phyloP scores from a whole-genome alignment of 352 stramenopile species.

The Globisporangium camurandrum region DNA sequence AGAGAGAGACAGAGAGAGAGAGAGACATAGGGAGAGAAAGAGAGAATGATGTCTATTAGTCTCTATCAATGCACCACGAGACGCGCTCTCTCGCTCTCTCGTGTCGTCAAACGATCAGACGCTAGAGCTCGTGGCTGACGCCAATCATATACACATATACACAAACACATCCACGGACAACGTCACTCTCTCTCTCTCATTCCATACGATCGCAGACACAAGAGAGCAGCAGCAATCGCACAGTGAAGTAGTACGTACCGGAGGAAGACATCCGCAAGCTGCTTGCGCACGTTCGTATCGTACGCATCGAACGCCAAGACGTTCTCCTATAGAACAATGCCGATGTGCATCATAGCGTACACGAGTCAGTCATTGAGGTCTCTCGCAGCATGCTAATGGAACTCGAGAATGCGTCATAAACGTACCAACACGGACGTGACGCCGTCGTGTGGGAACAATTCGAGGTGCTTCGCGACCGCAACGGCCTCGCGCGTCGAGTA shows the following conservation, averaged over 20 bases:
- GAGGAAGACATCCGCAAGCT: slow-evolving; percentile 76
- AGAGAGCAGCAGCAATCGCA: background rate
- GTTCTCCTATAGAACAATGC: slow-evolving; percentile 86
- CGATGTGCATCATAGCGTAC: background rate
- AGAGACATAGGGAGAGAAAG: too few species aligned
- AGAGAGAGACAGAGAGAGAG: background rate
- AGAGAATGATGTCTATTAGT: too few species aligned
- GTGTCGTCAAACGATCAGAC: too few species aligned
- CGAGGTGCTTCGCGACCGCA: slow-evolving; percentile 91
- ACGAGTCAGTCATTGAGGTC: background rate
- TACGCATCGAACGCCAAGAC: slow-evolving; percentile 93
- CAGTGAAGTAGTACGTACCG: slow-evolving; percentile 26
- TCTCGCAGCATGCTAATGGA: too few species aligned
- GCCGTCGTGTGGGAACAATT: slow-evolving; percentile 89
- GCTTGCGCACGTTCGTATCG: slow-evolving; percentile 59
- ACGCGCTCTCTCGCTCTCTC: too few species aligned
- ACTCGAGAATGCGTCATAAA: background rate
- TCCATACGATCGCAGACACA: too few species aligned
- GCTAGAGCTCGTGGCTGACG: slow-evolving; percentile 10
- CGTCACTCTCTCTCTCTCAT: too few species aligned
- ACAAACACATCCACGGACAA: slow-evolving; percentile 3
- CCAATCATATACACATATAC: slow-evolving; percentile 8
- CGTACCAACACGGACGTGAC: slow-evolving; percentile 58
- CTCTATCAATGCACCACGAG: too few species aligned
- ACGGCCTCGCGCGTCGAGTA: slow-evolving; percentile 93